phyloP scores from a whole-genome alignment of 202 grass and related monocot species.

The Schoenoplectus triqueter region DNA sequence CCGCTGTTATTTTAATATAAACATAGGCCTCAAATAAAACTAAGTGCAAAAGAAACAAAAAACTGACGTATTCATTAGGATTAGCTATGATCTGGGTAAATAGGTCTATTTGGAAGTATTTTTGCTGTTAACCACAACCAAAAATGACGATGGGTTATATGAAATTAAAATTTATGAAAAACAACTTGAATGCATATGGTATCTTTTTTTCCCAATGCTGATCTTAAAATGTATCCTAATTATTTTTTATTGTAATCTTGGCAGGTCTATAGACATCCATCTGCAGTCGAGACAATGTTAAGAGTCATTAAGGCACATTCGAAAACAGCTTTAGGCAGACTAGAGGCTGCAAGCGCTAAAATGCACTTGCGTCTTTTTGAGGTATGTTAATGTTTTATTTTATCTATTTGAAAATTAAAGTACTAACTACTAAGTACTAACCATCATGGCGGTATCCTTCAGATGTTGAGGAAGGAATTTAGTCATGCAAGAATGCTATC shows the following conservation, averaged over 20 bases:
- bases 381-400: slow-evolving; percentile 47
- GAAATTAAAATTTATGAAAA: background rate
- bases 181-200: background rate
- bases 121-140: background rate
- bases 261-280: slow-evolving; percentile 88
- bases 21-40: slow-evolving; percentile 10
- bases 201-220: background rate
- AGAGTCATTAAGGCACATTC: slow-evolving; percentile 77
- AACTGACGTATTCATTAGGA: slow-evolving; percentile 16
- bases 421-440: background rate
- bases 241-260: slow-evolving; percentile 30
- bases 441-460: slow-evolving; percentile 41
- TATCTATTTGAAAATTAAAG: background rate
- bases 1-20: slow-evolving; percentile 17
- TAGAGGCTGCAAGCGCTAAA: slow-evolving; percentile 61
- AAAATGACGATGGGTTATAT: background rate
- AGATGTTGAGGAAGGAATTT: slow-evolving; percentile 95
- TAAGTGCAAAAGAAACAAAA: background rate
- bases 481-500: slow-evolving; percentile 82
- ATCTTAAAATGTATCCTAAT: slow-evolving; percentile 6
- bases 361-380: slow-evolving; percentile 91
- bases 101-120: background rate
- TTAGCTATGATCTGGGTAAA: slow-evolving; percentile 5
- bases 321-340: slow-evolving; percentile 59
- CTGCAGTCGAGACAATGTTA: slow-evolving; percentile 70